Conservation (phyloP, 2,329 filamentous ascomycete genomes). For the Colletotrichum navitas region DNA sequence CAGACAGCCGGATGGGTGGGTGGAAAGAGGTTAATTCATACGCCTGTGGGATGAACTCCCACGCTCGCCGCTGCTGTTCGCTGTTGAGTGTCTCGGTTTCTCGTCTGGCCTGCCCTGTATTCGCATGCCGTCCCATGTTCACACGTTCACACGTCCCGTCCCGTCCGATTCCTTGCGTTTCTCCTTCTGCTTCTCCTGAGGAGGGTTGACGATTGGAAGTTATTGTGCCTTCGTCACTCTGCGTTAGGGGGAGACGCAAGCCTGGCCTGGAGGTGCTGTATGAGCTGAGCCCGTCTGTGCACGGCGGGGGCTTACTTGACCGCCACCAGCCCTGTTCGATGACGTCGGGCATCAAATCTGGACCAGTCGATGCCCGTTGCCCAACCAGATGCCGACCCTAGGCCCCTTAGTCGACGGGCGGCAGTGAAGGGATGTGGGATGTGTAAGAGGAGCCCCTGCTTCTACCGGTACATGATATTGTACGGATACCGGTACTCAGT, state of each 20-base stretch:
- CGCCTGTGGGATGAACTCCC: not conserved
- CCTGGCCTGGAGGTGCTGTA: not conserved
- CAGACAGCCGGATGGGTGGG: conserved; percentile 19
- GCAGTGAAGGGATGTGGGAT: not conserved
- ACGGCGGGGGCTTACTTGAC: conserved; percentile 33
- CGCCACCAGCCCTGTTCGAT: conserved; percentile 39
- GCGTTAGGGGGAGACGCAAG: not conserved
- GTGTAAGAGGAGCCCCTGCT: too few relatives aligned
- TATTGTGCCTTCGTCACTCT: conserved; percentile 2
- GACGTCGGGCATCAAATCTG: conserved; percentile 38
- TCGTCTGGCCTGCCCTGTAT: conserved; percentile 10
- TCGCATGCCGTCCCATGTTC: not conserved
- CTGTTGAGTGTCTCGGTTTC: conserved; percentile 13
- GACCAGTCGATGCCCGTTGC: conserved; percentile 22
- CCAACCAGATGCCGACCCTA: conserved; percentile 27
- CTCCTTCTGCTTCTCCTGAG: not conserved
- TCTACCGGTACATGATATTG: not conserved
- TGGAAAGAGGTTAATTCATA: conserved; percentile 26
- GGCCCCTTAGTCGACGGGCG: conserved; percentile 6
- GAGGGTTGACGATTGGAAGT: conserved; percentile 1
- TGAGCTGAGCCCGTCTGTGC: conserved; percentile 3
- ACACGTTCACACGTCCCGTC: not conserved
- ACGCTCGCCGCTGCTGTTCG: not conserved
- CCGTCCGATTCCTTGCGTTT: conserved; percentile 8
- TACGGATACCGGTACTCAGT: not conserved